Base-by-base conservation (phyloP, 306 rosid species). In the Trifolium subterraneum region DNA sequence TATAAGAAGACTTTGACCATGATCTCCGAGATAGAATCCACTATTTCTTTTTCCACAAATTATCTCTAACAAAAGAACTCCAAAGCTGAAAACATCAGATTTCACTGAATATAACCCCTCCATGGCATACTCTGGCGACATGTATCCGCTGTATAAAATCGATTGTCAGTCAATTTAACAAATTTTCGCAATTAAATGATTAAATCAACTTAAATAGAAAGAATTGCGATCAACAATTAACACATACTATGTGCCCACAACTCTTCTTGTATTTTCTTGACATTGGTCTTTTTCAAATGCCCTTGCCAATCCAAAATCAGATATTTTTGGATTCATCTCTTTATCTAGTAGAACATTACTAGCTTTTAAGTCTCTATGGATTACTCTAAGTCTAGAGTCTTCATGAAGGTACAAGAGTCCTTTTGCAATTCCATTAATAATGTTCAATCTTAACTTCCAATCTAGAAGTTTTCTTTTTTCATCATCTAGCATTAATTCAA, bases 381-480 rank as follows among this genome's bases (percentile, higher is more conserved):
- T 83, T 15, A 85, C 42, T 72, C 59, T 80, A 10, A 78, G 86
- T 55, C 83, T 63, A 0, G 87, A 88, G 58, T 83, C 88, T 44
- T 88, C 90, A 3, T 84, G 92, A 64, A 86, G 86, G 50, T 86
- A 88, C 2, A 84, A 5, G 55, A 86, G 78, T 55, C 92, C 90
- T 64, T 52, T 79, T 10, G 85, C 90, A n/a, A 86, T 86, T 58
- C 87, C 90, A 44, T 77, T 60, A 6, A 83, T 81, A 55, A 85
- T 83, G 50, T 25, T 68, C 59, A 62, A 3, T 41, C 81, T 55
- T 39, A 64, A n/a, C 27, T 72, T 48, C 91, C 87, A 87, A 65
- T 76, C 60, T 27, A 83, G 72, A 68, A 67, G 64, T 51, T 62
- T 68, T 39, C 82, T 50, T 62, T 78, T 83, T 62, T 67, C 77